These are phyloP conservation scores for Aspergillus proliferans DNA, from an alignment of 2,329 filamentous ascomycete species.

Conservation along the genomic window DNA sequence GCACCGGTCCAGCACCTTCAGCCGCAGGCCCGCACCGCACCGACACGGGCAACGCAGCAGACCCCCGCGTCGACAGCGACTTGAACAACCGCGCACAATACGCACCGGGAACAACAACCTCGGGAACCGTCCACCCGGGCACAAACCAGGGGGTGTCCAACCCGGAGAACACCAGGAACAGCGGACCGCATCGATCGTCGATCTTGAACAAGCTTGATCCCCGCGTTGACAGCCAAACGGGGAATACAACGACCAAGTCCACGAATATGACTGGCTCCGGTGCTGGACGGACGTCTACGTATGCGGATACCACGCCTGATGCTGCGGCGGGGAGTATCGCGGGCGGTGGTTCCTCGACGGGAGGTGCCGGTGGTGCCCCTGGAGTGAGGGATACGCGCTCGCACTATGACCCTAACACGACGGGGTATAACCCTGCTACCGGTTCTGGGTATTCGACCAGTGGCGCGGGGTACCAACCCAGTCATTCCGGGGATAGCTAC, in stretches of 20 bases:
- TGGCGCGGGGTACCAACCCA: constrained; percentile 4
- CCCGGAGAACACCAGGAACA: constrained; percentile 6
- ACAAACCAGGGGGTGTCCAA: no score
- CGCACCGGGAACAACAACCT: no score
- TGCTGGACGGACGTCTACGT: constrained; percentile 5
- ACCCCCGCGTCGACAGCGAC: constrained; percentile 35
- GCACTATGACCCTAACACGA: constrained; percentile 12
- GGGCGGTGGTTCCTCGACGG: constrained; percentile 21
- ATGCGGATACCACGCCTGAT: not conserved
- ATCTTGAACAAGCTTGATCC: constrained; percentile 23
- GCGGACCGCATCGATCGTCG: constrained; percentile 15
- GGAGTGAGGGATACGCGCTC: constrained; percentile 10
- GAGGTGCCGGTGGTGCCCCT: constrained; percentile 20
- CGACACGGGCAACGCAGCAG: constrained; percentile 31
- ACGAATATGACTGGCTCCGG: constrained; percentile 9
- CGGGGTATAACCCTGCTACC: constrained; percentile 22
- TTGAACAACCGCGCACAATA: constrained; percentile 6
- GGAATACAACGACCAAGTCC: constrained; percentile 14
- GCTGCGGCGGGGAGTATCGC: constrained; percentile 3
- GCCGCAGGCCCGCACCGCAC: constrained; percentile 14
- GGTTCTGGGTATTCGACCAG: constrained; percentile 16
- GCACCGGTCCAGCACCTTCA: constrained; percentile 8
- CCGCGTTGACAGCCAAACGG: constrained; percentile 19
- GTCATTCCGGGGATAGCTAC: not conserved
- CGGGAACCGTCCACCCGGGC: no score